A percentile compares a stretch with the other conserved stretches of the same genome.
Evolutionary conservation across 768 basidiomycete genomes (phyloP).

Genomic region (Cystobasidiopsis lactophilus): DNA sequence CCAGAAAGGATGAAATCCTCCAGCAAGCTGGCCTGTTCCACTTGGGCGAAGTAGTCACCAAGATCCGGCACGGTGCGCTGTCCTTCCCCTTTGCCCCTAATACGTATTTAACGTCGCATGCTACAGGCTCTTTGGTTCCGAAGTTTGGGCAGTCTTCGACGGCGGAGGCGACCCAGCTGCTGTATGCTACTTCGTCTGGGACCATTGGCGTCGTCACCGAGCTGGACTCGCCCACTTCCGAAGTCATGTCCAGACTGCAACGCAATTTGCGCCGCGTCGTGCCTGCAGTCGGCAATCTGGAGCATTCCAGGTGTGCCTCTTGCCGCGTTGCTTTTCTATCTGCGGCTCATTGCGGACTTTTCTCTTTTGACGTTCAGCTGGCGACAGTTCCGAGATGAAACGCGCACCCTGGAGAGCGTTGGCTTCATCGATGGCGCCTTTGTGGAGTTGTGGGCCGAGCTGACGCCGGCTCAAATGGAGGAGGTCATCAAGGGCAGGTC

Average conservation of each 20-base stretch:
- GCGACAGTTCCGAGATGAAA: conserved; percentile 33
- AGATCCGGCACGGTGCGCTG: conserved; percentile 29
- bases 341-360: background rate
- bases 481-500: conserved; percentile 1
- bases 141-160: conserved; percentile 25
- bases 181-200: conserved; percentile 60
- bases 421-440: conserved; percentile 83
- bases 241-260: conserved; percentile 47
- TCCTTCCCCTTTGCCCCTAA: background rate
- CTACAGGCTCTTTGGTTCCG: conserved; percentile 36
- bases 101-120: background rate
- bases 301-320: conserved; percentile 38
- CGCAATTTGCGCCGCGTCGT: conserved; percentile 45
- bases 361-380: conserved; percentile 30
- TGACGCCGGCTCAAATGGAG: conserved; percentile 7
- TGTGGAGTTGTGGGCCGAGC: conserved; percentile 41
- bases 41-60: conserved; percentile 53
- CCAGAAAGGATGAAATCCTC: conserved; percentile 34
- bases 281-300: conserved; percentile 34
- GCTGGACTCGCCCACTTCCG: conserved; percentile 32
- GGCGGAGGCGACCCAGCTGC: conserved; percentile 36
- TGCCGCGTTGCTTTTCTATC: background rate
- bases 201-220: conserved; percentile 52
- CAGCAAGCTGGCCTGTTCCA: conserved; percentile 50
- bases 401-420: conserved; percentile 32